Conservation (phyloP, 192 early-diverging fungal genomes). For the Backusella circina region DNA sequence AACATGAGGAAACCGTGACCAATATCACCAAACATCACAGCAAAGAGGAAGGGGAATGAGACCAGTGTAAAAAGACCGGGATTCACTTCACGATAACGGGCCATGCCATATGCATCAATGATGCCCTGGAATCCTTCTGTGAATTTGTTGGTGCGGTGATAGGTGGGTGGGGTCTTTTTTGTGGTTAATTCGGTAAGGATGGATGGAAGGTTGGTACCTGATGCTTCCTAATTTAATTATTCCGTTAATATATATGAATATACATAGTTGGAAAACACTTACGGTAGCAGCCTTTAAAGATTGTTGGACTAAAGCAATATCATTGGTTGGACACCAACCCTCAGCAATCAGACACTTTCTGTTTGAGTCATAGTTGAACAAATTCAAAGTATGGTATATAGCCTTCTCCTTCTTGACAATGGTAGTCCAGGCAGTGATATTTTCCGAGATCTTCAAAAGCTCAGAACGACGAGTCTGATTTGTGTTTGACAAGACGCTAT, state of each 20-base stretch:
- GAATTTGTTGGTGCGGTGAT: conserved; percentile 93
- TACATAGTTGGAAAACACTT: neutral
- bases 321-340: conserved; percentile 94
- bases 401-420: conserved; percentile 98
- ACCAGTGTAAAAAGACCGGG: conserved; percentile 96
- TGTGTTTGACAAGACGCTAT: conserved; percentile 78
- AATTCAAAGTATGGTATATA: conserved; percentile 94
- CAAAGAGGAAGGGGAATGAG: conserved; percentile 99
- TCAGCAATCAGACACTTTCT: conserved; percentile 96
- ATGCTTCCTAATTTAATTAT: neutral
- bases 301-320: conserved; percentile 77
- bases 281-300: conserved; percentile 78
- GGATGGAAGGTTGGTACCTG: conserved; percentile 86
- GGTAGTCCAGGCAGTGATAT: conserved; percentile 83
- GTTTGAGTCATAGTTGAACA: conserved; percentile 91
- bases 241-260: neutral
- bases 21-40: conserved; percentile 99
- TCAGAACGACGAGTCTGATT: conserved; percentile 79
- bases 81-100: conserved; percentile 96
- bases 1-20: conserved; percentile 93
- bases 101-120: conserved; percentile 96
- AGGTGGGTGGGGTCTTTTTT: conserved; percentile 89
- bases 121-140: conserved; percentile 96
- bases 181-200: conserved; percentile 87
- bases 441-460: conserved; percentile 81